Base-by-base conservation (phyloP, 441 rosid genomes). In the Capsella rubella region DNA sequence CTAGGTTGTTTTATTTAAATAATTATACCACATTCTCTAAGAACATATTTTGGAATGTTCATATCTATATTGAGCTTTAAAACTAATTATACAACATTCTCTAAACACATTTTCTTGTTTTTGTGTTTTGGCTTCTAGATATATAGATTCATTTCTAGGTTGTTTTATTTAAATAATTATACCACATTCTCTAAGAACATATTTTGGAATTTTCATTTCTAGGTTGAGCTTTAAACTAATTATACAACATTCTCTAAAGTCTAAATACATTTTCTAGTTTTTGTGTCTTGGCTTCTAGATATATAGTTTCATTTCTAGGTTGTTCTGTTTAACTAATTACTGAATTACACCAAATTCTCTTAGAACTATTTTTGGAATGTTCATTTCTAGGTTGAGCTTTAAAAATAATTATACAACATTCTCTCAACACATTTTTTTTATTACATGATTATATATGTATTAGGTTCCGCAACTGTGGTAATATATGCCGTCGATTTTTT, bases 301-400 rank as follows among this genome's bases (percentile, higher is more conserved):
- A 28, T 18, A 71, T 13, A 51, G 11, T 28, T 21, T 21, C 25
- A 21, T 21, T 61, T 29, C 31, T 28, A 61, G 61, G 69, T 61
- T 60, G 50, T 29, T 29, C 1, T 29, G 0, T 31, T 31, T 5
- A 5, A 12, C 7, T 51, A 49, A 18, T 25, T 27, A 47, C 8
- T 16, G 18, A 16, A 16, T 16, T 16, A 16, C 18, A 9, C 5
- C 3, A 32, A 49, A 69, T 21, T 21, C 25, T 21, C 25, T 21
- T 1, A 21, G 25, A 21, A 21, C 25, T 21, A 21, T 21, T 21
- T 21, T 21, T 16, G 25, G 25, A 21, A 21, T 21, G 25, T 21
- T 21, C 25, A 21, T 21, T 21, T 21, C 25, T 21, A 21, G 25
- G 25, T 21, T 21, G 25, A 21, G 25, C 25, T 21, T 21, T 21